Conservation (phyloP, 148 eudicot genomes). For the Rhododendron griersonianum region DNA sequence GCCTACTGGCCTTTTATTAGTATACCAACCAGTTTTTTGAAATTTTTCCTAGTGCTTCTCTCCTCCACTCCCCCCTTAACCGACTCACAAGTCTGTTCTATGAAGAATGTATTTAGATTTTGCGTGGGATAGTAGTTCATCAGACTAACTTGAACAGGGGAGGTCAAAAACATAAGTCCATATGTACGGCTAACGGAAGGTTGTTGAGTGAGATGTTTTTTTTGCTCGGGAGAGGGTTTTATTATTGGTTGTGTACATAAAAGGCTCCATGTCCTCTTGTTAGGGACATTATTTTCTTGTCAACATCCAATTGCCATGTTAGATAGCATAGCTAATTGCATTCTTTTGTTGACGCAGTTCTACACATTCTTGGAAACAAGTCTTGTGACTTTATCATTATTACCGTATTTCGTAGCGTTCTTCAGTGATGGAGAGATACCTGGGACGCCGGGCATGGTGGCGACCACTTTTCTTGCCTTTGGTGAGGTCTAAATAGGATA, state of each 20-base stretch:
- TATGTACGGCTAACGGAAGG: neutral
- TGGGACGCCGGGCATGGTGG: slow-evolving; percentile 81
- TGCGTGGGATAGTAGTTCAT: neutral
- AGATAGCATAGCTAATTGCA: neutral
- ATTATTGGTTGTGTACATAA: neutral
- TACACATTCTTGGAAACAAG: slow-evolving; percentile 92
- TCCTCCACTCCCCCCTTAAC: neutral
- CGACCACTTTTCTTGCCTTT: slow-evolving; percentile 94
- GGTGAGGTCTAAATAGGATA: slow-evolving; percentile 43
- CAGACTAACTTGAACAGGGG: neutral
- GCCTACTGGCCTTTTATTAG: neutral
- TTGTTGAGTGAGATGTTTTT: neutral
- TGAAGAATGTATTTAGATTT: neutral
- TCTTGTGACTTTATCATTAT: slow-evolving; percentile 65
- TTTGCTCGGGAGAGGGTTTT: neutral
- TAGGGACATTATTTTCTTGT: neutral
- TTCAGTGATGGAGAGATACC: slow-evolving; percentile 90
- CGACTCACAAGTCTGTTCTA: neutral
- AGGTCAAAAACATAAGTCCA: neutral
- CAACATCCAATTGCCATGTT: neutral
- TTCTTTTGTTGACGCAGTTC: slow-evolving; percentile 57
- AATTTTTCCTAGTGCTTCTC: neutral
- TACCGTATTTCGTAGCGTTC: slow-evolving; percentile 86
- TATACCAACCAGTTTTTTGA: neutral
- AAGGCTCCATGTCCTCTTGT: neutral